phyloP scores from a whole-genome alignment of 1,284 basidiomycete genomes.

The Microbotryum violaceum region DNA sequence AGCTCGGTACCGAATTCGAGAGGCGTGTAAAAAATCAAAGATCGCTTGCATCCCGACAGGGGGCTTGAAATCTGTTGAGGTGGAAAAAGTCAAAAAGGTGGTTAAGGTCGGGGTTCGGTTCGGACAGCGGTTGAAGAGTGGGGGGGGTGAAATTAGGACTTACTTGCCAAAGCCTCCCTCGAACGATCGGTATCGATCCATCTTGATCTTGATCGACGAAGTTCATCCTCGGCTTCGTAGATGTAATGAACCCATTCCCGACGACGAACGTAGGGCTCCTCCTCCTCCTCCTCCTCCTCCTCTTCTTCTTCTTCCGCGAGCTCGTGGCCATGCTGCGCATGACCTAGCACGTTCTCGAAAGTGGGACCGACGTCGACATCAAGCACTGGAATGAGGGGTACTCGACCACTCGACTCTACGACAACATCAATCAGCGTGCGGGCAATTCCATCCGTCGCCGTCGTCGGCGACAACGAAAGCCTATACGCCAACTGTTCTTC shows the following conservation, averaged over 20 bases:
- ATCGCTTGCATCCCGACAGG: constrained; percentile 15
- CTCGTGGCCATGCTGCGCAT: constrained; percentile 1
- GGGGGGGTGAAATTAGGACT: not conserved
- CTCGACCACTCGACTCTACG: not conserved
- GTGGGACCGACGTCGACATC: not conserved
- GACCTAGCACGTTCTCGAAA: not conserved
- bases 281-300: constrained; percentile 6
- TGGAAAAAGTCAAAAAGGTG: too few relatives aligned
- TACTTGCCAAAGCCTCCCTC: constrained; percentile 16
- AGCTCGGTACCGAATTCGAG: constrained; percentile 14
- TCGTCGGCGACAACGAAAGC: not conserved
- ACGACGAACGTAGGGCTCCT: not conserved
- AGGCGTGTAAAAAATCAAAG: constrained; percentile 22
- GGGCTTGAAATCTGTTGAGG: constrained; percentile 11
- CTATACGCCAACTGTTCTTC: not conserved
- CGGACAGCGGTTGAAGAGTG: not conserved
- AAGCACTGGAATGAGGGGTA: not conserved
- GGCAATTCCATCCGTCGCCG: too few relatives aligned
- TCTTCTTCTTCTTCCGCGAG: constrained; percentile 7
- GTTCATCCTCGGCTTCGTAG: constrained; percentile 20
- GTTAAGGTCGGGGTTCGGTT: not conserved
- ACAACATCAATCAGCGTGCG: not conserved
- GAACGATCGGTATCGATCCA: constrained; percentile 28
- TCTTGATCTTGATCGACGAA: constrained; percentile 2
- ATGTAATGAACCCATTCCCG: not conserved